A percentile compares a stretch with the other conserved stretches of the same genome.
Evolutionary conservation across 1,284 basidiomycete species (phyloP).

Genomic region (Malassezia globosa): DNA sequence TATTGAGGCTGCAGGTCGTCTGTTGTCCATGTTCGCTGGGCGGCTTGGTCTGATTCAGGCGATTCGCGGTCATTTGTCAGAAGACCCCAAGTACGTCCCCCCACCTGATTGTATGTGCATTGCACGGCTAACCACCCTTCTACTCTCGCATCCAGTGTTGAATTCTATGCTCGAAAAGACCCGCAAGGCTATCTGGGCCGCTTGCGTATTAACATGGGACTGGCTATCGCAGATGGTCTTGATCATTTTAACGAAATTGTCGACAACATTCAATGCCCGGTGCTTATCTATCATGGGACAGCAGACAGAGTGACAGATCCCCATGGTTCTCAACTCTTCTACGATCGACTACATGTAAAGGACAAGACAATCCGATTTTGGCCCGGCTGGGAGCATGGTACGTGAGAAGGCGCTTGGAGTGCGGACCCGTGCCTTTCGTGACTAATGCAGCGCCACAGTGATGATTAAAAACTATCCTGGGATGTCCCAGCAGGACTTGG

Average conservation of each 20-base stretch:
- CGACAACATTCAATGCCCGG: slow-evolving; percentile 45
- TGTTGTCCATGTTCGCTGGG: slow-evolving; percentile 47
- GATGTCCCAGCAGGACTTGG: slow-evolving; percentile 26
- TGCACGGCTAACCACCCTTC: too few species aligned
- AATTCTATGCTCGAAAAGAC: slow-evolving; percentile 39
- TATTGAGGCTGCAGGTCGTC: slow-evolving; percentile 47
- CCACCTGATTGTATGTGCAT: not conserved
- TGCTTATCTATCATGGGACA: slow-evolving; percentile 51
- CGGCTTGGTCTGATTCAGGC: slow-evolving; percentile 49
- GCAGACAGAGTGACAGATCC: slow-evolving; percentile 51
- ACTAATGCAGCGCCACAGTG: slow-evolving; percentile 14
- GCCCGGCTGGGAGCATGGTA: slow-evolving; percentile 51
- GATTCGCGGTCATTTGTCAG: slow-evolving; percentile 51
- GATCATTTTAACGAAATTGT: slow-evolving; percentile 44
- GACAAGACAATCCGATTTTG: slow-evolving; percentile 51
- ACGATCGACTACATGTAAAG: slow-evolving; percentile 45
- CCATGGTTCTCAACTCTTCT: slow-evolving; percentile 48
- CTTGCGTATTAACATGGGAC: slow-evolving; percentile 50
- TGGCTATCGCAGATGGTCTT: slow-evolving; percentile 50
- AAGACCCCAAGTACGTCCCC: slow-evolving; percentile 47
- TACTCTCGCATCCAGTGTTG: slow-evolving; percentile 47
- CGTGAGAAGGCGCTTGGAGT: too few species aligned
- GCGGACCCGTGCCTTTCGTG: too few species aligned
- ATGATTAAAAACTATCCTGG: slow-evolving; percentile 47
- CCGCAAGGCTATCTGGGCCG: slow-evolving; percentile 51